Evolutionary conservation across 176 grass and related monocot species (phyloP), one percentile per base, ranked within the genome.

Genomic region (Alopecurus myosuroides): DNA sequence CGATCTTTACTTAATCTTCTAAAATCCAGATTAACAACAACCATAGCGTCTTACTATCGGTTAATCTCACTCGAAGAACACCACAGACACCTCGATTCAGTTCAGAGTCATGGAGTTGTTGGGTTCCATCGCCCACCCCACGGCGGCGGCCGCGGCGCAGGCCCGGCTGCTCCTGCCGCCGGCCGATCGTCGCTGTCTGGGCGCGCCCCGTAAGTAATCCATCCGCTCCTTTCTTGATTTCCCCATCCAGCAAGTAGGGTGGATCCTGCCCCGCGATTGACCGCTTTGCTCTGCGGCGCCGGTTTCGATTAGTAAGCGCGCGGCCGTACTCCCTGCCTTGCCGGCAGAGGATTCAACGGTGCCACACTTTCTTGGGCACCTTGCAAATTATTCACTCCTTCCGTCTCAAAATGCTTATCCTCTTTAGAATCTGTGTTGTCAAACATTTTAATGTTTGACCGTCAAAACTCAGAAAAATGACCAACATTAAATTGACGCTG

Each of bases 101-200:
- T 18, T 10, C 39, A 18, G 28, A 18, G 67, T 39, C 57, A 89
- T 89, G 87, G 87, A 89, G 72, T 5, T 78, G 30, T 46, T 56
- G 18, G 48, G 62, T 78, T 81, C 82, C 39, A 9, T 81, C 28
- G 55, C 71, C 57, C 36, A 66, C 31, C 44, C 87, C 10, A 30
- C 11, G 68, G 53, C 42, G 78, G 52, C 4, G 70, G 53, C 33
- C 56, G 42, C 13, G 67, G 55, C 55, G 26, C 74, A 72, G 87
- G 42, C 87, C 36, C 48, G 56, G 57, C 48, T 85, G 68, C 77
- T 89, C 58, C 68, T 69, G 87, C 69, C 58, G 76, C 68, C 57
- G 48, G 64, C 69, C 10, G 78, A 33, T n/a, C 39, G 37, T 23
- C 50, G 58, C 58, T 69, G 46, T 15, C n/a, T 33, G 28, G 7